Evolutionary conservation across 306 rosid genomes (phyloP).

Genomic region (Astragalus membranaceus): DNA sequence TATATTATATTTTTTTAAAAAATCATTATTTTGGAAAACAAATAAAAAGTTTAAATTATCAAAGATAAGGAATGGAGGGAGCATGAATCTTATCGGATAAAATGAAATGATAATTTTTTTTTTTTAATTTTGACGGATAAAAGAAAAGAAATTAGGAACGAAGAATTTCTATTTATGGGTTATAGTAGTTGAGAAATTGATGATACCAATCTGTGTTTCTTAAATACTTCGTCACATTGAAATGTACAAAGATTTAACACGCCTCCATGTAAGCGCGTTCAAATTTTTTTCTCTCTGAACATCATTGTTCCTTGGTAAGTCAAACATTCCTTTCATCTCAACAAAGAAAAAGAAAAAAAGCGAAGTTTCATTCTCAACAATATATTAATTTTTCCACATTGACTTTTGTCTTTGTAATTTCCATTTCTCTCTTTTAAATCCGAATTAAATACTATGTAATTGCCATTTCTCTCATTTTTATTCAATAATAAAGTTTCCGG

Average conservation of each 20-base stretch:
- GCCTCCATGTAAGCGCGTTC: constrained; percentile 26
- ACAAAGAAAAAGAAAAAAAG: too few species aligned
- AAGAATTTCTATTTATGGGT: constrained; percentile 13
- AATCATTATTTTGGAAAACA: too few species aligned
- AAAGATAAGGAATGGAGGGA: too few species aligned
- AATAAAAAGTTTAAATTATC: too few species aligned
- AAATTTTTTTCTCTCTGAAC: constrained; percentile 13
- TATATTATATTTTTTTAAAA: too few species aligned
- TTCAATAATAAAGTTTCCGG: not conserved
- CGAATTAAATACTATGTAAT: not conserved
- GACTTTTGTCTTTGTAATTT: not conserved
- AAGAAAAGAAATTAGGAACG: not conserved
- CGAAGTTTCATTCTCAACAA: not conserved
- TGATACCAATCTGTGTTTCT: not conserved
- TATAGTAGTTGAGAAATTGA: not conserved
- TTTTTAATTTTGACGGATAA: not conserved
- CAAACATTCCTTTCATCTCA: not conserved
- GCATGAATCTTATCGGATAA: too few species aligned
- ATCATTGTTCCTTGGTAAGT: constrained; percentile 25
- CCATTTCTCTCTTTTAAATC: not conserved
- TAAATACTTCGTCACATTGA: constrained; percentile 2
- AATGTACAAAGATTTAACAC: constrained; percentile 10
- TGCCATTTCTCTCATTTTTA: not conserved
- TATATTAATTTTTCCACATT: not conserved
- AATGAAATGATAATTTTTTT: too few species aligned